Percentiles rank a stretch among this genome's conserved stretches.
phyloP scores from a whole-genome alignment of 768 basidiomycete genomes.

The Tulasnella sp. region DNA sequence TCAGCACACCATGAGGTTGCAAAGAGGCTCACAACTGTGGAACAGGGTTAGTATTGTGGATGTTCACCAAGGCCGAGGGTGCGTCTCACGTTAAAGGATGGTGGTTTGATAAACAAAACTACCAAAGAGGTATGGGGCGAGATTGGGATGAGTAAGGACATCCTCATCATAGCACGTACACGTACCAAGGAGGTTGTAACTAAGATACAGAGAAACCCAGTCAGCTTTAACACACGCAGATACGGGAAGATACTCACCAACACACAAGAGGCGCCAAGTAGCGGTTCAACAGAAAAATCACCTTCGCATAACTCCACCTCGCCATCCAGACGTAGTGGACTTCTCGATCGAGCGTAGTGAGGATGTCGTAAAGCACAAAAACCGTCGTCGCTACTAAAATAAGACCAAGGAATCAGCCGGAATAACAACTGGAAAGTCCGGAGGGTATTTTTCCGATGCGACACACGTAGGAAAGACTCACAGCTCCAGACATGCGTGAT shows the following conservation, averaged over 20 bases:
- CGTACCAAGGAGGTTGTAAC: too few relatives aligned
- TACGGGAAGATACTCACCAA: not conserved
- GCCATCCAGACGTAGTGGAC: not conserved
- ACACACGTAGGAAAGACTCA: not conserved
- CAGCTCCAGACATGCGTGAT: not conserved
- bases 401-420: not conserved
- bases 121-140: too few relatives aligned
- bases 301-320: not conserved
- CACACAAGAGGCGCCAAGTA: not conserved
- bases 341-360: conserved; percentile 7
- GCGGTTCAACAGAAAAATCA: not conserved
- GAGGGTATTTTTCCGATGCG: not conserved
- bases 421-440: not conserved
- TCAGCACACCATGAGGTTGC: too few relatives aligned
- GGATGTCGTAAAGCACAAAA: conserved; percentile 9
- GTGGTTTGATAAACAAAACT: too few relatives aligned
- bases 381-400: not conserved
- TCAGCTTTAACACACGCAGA: too few relatives aligned
- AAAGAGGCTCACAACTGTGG: too few relatives aligned
- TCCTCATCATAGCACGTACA: too few relatives aligned
- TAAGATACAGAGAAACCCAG: too few relatives aligned
- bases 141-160: too few relatives aligned
- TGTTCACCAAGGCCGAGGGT: too few relatives aligned
- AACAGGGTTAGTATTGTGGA: too few relatives aligned
- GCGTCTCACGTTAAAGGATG: too few relatives aligned